These are phyloP conservation scores for Vitis riparia DNA, from an alignment of 164 flowering plant species.

Conservation along the genomic window DNA sequence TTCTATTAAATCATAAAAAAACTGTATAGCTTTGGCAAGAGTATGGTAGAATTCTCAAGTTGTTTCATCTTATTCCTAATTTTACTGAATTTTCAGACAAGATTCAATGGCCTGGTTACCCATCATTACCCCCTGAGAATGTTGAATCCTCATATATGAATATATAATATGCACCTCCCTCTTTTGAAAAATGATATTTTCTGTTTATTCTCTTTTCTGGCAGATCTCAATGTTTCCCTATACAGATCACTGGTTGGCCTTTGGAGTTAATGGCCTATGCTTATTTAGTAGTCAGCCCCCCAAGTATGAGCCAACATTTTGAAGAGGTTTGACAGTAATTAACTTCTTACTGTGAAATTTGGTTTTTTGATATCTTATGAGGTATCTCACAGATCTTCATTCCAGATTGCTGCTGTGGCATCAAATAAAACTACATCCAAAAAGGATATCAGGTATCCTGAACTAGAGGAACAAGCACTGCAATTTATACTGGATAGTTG, in stretches of 20 bases:
- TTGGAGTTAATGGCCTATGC: slow-evolving; percentile 92
- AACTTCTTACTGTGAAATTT: background rate
- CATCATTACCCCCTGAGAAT: background rate
- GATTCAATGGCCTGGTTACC: background rate
- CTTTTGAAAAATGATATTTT: background rate
- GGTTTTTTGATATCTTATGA: background rate
- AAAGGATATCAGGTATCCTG: slow-evolving; percentile 68
- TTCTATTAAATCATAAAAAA: background rate
- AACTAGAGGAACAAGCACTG: slow-evolving; percentile 79
- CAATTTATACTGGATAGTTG: slow-evolving; percentile 81
- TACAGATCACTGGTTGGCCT: slow-evolving; percentile 92
- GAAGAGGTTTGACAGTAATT: slow-evolving; percentile 62
- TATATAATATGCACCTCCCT: background rate
- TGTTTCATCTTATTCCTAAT: background rate
- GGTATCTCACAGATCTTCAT: slow-evolving; percentile 9
- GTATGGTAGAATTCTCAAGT: background rate
- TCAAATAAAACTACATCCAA: slow-evolving; percentile 59
- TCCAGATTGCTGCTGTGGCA: slow-evolving; percentile 90
- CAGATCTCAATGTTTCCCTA: slow-evolving; percentile 76
- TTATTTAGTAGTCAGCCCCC: slow-evolving; percentile 81
- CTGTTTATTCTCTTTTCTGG: background rate
- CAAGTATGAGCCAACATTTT: slow-evolving; percentile 65
- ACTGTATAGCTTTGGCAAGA: background rate
- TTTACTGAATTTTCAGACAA: background rate
- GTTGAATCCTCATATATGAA: background rate